Conservation (phyloP, 1,139 yeast genomes). For the Zygoascus meyerae region DNA sequence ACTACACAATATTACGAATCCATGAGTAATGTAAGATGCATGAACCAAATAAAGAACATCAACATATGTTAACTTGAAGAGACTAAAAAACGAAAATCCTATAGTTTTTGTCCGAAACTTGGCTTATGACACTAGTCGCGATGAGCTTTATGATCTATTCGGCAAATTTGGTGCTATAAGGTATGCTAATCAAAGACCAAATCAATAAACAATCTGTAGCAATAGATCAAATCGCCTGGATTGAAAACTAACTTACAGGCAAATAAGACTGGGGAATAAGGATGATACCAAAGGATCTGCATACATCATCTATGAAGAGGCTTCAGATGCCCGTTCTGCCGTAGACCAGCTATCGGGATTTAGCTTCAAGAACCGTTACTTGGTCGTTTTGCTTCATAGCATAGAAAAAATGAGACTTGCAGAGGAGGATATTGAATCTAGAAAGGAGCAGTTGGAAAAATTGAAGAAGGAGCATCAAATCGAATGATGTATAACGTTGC, state of each 20-base stretch:
- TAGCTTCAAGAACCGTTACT: conserved; percentile 54
- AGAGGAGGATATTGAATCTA: conserved; percentile 23
- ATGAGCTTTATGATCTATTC: conserved; percentile 48
- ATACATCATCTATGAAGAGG: conserved; percentile 49
- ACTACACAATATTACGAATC: too few species aligned
- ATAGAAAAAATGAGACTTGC: conserved; percentile 36
- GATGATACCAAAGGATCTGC: conserved; percentile 50
- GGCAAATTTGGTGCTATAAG: conserved; percentile 52
- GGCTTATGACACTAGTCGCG: conserved; percentile 47
- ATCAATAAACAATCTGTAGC: too few species aligned
- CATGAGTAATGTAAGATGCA: too few species aligned
- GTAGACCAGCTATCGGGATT: conserved; percentile 53
- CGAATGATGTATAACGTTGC: conserved; percentile 13
- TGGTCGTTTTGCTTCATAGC: conserved; percentile 46
- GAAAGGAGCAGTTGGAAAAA: conserved; percentile 26
- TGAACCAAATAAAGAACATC: too few species aligned
- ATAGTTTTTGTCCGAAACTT: conserved; percentile 51
- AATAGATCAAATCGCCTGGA: not conserved
- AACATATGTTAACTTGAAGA: not conserved
- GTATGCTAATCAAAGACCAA: conserved; percentile 21
- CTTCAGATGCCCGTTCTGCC: conserved; percentile 47
- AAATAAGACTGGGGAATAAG: conserved; percentile 47
- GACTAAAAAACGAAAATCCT: conserved; percentile 21
- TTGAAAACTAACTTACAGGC: conserved; percentile 24
- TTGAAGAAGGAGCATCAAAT: conserved; percentile 26